These are phyloP conservation scores for Ceratocystis alfenasii DNA, from an alignment of 2,329 filamentous ascomycete genomes.

Conservation along the genomic window DNA sequence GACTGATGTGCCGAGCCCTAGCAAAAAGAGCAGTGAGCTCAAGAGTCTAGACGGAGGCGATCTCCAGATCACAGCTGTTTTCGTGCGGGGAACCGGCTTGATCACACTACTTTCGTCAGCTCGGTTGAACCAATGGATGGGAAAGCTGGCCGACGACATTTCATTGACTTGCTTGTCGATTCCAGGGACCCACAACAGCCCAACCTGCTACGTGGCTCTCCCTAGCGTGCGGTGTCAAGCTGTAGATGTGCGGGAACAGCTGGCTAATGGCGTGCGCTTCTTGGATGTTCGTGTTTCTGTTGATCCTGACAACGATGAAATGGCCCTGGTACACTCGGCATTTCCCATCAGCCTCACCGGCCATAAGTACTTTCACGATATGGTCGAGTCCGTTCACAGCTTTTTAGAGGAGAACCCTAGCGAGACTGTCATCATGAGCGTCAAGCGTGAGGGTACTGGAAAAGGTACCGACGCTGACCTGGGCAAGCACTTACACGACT, in stretches of 20 bases:
- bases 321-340: constrained; percentile 76
- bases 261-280: constrained; percentile 85
- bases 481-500: constrained; percentile 56
- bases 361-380: constrained; percentile 61
- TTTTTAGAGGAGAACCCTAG: constrained; percentile 69
- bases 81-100: constrained; percentile 39
- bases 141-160: constrained; percentile 54
- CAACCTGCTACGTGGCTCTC: constrained; percentile 70
- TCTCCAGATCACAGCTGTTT: constrained; percentile 54
- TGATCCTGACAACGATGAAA: constrained; percentile 45
- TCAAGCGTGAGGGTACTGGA: constrained; percentile 86
- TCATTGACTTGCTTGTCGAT: constrained; percentile 74
- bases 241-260: constrained; percentile 62
- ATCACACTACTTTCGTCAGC: constrained; percentile 59
- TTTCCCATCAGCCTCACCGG: constrained; percentile 82
- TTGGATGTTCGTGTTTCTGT: constrained; percentile 71
- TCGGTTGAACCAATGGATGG: constrained; percentile 68
- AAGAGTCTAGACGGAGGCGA: constrained; percentile 41
- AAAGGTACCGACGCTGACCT: constrained; percentile 69
- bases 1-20: constrained; percentile 57
- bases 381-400: constrained; percentile 57
- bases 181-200: constrained; percentile 90
- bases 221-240: constrained; percentile 91
- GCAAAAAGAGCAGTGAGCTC: constrained; percentile 48
- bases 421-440: constrained; percentile 71